A percentile compares a stretch with the other conserved stretches of the same genome.
Conservation (phyloP, 495 filamentous ascomycete species). For the Penicillium canariense region DNA sequence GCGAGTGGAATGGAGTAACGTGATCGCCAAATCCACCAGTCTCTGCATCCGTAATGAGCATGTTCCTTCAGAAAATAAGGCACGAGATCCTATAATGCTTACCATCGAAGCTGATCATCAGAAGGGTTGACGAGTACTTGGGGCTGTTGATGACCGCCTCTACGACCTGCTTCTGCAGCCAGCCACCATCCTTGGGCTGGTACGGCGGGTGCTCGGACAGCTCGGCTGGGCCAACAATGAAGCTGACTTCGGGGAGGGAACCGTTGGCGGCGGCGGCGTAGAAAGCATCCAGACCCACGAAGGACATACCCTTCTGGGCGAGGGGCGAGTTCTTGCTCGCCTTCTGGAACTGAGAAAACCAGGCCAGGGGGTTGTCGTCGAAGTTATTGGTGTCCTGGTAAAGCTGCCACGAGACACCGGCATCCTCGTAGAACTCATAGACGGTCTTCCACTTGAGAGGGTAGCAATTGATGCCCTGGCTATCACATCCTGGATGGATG, state of each 20-base stretch:
- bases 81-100: background rate
- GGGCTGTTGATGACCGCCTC: slow-evolving; percentile 49
- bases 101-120: slow-evolving; percentile 55
- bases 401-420: slow-evolving; percentile 54
- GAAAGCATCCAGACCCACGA: slow-evolving; percentile 46
- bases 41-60: slow-evolving; percentile 28
- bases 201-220: slow-evolving; percentile 55
- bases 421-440: slow-evolving; percentile 50
- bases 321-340: slow-evolving; percentile 37
- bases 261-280: slow-evolving; percentile 51
- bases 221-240: slow-evolving; percentile 52
- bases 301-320: slow-evolving; percentile 44
- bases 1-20: slow-evolving; percentile 53
- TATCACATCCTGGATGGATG: slow-evolving; percentile 39
- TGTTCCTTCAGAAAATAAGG: background rate
- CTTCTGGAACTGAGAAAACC: slow-evolving; percentile 54
- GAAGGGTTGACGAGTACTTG: slow-evolving; percentile 47
- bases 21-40: slow-evolving; percentile 57
- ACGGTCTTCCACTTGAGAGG: slow-evolving; percentile 55
- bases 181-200: slow-evolving; percentile 53
- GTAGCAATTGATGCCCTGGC: slow-evolving; percentile 47
- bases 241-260: slow-evolving; percentile 51
- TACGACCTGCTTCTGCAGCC: slow-evolving; percentile 54
- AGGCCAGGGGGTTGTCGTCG: slow-evolving; percentile 53
- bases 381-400: slow-evolving; percentile 56